These are phyloP conservation scores for Candida easanensis DNA, from an alignment of 805 yeast species.

Conservation along the genomic window DNA sequence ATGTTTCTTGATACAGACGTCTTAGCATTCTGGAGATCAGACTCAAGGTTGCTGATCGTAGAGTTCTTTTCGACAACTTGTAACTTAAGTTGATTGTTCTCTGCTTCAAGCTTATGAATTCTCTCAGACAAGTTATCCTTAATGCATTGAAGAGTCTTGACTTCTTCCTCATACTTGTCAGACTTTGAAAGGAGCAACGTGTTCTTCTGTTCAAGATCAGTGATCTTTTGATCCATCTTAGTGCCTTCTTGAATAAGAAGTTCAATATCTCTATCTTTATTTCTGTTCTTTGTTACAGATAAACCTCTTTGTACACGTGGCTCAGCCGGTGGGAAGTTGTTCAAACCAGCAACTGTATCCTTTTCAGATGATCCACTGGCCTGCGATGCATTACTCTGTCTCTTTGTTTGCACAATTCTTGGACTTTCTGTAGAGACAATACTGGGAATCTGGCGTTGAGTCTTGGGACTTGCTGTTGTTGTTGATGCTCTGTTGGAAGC, in stretches of 20 bases:
- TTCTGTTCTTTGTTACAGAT: constrained; percentile 26
- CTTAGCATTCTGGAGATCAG: constrained; percentile 1
- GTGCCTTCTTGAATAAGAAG: constrained; percentile 45
- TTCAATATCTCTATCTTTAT: constrained; percentile 43
- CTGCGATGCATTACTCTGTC: constrained; percentile 8
- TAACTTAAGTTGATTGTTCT: constrained; percentile 16
- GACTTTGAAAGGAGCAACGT: constrained; percentile 25
- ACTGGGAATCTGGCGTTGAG: constrained; percentile 7
- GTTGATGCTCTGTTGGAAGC: constrained; percentile 7
- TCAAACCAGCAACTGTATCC: constrained; percentile 15
- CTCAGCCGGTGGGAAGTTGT: constrained; percentile 6
- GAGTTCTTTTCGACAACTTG: constrained; percentile 14
- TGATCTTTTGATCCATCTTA: constrained; percentile 45
- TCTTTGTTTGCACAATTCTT: constrained; percentile 4
- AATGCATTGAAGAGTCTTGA: constrained; percentile 18
- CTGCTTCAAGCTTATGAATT: constrained; percentile 21
- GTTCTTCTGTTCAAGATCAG: constrained; percentile 34
- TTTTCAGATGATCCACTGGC: constrained; percentile 6
- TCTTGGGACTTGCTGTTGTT: constrained; percentile 9
- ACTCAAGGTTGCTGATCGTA: constrained; percentile 7
- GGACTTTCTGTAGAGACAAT: constrained; percentile 9
- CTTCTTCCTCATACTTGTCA: constrained; percentile 26
- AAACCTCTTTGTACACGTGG: constrained; percentile 23
- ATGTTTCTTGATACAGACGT: background rate
- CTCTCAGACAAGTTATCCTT: constrained; percentile 22